phyloP scores from a whole-genome alignment of 2,329 filamentous ascomycete genomes.

The Endoconidiophora laricicola region DNA sequence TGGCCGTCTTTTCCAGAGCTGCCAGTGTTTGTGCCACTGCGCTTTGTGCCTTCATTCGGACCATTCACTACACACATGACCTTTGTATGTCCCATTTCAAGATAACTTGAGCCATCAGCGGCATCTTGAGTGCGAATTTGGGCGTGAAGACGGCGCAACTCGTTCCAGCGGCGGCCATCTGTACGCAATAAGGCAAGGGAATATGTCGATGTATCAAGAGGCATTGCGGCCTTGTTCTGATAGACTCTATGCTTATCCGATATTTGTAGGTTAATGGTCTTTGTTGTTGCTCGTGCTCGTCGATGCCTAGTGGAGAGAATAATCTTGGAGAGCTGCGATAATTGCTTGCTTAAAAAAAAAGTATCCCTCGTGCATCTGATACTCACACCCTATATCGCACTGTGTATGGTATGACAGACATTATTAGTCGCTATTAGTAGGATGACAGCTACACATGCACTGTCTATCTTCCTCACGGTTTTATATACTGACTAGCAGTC shows the following conservation, averaged over 20 bases:
- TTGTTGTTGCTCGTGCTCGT: no score
- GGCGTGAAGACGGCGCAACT: conserved; percentile 73
- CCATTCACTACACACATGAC: conserved; percentile 86
- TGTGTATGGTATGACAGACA: no score
- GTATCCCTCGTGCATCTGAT: background rate
- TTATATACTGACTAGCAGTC: no score
- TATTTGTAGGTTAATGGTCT: no score
- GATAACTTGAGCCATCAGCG: conserved; percentile 81
- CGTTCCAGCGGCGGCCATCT: conserved; percentile 88
- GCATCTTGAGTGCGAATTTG: conserved; percentile 86
- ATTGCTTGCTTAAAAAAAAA: no score
- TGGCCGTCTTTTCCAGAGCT: background rate
- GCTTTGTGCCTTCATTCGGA: conserved; percentile 44
- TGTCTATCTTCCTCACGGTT: no score
- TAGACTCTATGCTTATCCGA: no score
- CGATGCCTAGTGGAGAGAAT: no score
- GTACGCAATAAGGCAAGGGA: conserved; percentile 67
- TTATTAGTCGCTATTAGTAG: background rate
- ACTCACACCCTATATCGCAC: background rate
- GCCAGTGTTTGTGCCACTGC: conserved; percentile 1
- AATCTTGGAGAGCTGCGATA: no score
- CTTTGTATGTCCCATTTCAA: conserved; percentile 96
- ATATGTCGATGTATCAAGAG: conserved; percentile 88
- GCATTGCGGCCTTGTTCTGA: conserved; percentile 38
- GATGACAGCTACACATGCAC: background rate